phyloP scores from a whole-genome alignment of 1,284 basidiomycete species.

The Cronartium ribicola region DNA sequence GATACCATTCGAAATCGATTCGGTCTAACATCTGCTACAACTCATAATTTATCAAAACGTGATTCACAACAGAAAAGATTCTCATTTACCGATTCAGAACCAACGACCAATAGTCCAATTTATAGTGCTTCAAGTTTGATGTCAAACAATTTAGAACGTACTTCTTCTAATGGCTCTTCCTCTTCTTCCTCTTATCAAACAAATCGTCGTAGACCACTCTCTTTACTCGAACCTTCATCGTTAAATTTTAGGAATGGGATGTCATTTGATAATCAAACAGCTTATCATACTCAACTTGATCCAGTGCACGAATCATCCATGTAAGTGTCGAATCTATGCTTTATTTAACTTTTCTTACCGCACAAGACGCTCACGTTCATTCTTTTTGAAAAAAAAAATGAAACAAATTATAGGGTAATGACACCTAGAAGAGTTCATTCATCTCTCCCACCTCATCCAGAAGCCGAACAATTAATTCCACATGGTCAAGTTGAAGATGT shows the following conservation, averaged over 20 bases:
- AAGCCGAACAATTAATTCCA: conserved; percentile 41
- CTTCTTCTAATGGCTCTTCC: not conserved
- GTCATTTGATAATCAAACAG: too few relatives aligned
- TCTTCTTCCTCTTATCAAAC: not conserved
- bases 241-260: not conserved
- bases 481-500: conserved; percentile 50
- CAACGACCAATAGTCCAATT: conserved; percentile 9
- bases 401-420: not conserved
- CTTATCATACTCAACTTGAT: conserved; percentile 6
- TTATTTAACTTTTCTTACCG: not conserved
- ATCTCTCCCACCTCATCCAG: conserved; percentile 38
- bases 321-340: conserved; percentile 9
- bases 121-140: conserved; percentile 38
- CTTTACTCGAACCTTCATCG: conserved; percentile 26
- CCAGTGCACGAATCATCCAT: conserved; percentile 9
- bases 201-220: conserved; percentile 26
- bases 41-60: conserved; percentile 3
- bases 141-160: conserved; percentile 21
- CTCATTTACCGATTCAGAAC: conserved; percentile 21
- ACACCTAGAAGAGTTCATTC: conserved; percentile 15
- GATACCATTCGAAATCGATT: conserved; percentile 35
- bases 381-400: too few relatives aligned
- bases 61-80: conserved; percentile 34
- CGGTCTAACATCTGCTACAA: conserved; percentile 19
- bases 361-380: too few relatives aligned